These are phyloP conservation scores for Claviceps quebecensis DNA, from an alignment of 2,329 filamentous ascomycete species.

Conservation along the genomic window DNA sequence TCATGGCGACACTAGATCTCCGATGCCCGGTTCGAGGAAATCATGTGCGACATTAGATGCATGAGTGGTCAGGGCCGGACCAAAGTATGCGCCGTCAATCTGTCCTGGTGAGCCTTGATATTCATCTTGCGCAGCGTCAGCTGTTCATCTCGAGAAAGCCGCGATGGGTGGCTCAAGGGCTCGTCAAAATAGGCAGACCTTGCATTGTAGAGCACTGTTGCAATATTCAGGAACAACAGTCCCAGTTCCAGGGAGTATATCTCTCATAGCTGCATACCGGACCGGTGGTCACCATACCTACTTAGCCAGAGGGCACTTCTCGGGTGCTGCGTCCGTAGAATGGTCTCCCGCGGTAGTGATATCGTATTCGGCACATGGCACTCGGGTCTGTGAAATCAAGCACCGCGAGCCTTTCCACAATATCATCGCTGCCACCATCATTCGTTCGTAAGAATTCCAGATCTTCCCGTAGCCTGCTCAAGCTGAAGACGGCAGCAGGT, in stretches of 20 bases:
- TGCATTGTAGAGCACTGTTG: constrained; percentile 28
- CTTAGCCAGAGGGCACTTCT: constrained; percentile 23
- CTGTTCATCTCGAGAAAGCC: constrained; percentile 18
- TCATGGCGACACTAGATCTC: constrained; percentile 21
- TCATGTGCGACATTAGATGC: constrained; percentile 23
- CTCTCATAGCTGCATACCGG: constrained; percentile 33
- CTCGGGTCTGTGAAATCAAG: constrained; percentile 25
- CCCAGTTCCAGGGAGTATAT: constrained; percentile 32
- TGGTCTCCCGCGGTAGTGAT: constrained; percentile 9
- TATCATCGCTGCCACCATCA: constrained; percentile 26
- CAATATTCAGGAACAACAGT: constrained; percentile 26
- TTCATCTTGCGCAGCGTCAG: constrained; percentile 19
- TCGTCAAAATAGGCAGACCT: constrained; percentile 25
- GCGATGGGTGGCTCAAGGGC: constrained; percentile 17
- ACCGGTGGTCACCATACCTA: constrained; percentile 22
- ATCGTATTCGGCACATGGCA: constrained; percentile 16
- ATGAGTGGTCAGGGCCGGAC: constrained; percentile 25
- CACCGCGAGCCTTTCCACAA: constrained; percentile 22
- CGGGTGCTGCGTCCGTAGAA: constrained; percentile 8
- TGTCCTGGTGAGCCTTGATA: constrained; percentile 19
- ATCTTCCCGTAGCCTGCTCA: constrained; percentile 28
- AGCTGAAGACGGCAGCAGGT: constrained; percentile 32
- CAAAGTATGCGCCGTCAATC: constrained; percentile 21
- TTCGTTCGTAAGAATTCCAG: constrained; percentile 25
- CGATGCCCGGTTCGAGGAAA: constrained; percentile 18